These are phyloP conservation scores for Umbellularia californica DNA, from an alignment of 164 flowering plant genomes.

Conservation along the genomic window DNA sequence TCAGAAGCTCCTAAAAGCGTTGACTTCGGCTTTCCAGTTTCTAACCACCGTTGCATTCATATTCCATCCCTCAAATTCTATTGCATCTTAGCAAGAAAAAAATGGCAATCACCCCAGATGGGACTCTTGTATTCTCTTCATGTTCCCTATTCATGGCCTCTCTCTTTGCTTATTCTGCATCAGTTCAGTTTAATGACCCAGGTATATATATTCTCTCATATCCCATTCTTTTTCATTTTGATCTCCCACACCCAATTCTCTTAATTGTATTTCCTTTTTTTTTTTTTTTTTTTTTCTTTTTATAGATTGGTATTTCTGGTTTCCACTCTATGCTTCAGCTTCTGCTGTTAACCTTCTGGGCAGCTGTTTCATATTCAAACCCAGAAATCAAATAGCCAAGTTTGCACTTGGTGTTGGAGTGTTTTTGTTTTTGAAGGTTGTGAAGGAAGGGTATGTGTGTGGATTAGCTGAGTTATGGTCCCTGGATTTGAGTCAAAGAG, in stretches of 20 bases:
- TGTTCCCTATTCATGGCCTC: conserved; percentile 55
- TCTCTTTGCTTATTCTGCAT: conserved; percentile 59
- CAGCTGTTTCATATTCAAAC: conserved; percentile 8
- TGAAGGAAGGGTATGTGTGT: conserved; percentile 32
- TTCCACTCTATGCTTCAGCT: conserved; percentile 61
- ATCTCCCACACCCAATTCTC: neutral
- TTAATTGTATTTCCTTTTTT: neutral
- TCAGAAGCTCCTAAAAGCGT: neutral
- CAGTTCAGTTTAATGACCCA: conserved; percentile 66
- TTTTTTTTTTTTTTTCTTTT: conserved; percentile 8
- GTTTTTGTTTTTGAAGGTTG: conserved; percentile 53
- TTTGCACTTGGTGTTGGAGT: conserved; percentile 38
- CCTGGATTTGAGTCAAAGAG: conserved; percentile 49
- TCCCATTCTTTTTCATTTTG: neutral
- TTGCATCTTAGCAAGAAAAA: neutral
- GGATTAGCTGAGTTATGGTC: conserved; percentile 51
- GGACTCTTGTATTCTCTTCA: conserved; percentile 20
- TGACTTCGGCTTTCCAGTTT: neutral
- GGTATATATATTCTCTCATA: conserved; percentile 30
- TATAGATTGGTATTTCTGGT: conserved; percentile 80
- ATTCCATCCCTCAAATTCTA: too few species aligned
- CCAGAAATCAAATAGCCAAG: conserved; percentile 23
- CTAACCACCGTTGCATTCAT: too few species aligned
- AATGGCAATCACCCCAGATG: conserved; percentile 29
- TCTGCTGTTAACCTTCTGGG: conserved; percentile 37